These are phyloP conservation scores for Bacidia rubella DNA, from an alignment of 495 filamentous ascomycete species.

Conservation along the genomic window DNA sequence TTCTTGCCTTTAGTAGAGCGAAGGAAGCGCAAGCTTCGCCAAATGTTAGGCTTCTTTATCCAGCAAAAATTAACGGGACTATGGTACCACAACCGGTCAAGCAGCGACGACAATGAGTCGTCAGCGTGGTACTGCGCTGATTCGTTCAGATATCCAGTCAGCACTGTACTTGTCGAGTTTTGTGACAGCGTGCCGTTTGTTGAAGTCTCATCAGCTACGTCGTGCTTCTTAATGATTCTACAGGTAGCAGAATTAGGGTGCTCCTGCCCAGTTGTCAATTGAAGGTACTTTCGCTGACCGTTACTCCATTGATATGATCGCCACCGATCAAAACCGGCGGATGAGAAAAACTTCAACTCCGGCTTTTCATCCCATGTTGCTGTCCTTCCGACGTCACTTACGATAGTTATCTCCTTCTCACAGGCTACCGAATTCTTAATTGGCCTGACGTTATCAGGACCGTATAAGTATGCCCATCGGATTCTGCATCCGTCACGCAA, in stretches of 20 bases:
- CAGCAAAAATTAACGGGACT: neutral
- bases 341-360: neutral
- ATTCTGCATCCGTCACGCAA: neutral
- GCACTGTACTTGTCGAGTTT: neutral
- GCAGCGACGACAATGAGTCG: neutral
- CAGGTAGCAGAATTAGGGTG: too few species aligned
- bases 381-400: neutral
- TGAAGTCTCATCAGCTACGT: neutral
- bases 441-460: neutral
- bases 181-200: neutral
- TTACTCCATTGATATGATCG: neutral
- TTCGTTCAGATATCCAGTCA: neutral
- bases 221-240: too few species aligned
- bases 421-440: neutral
- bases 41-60: neutral
- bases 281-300: neutral
- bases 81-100: neutral
- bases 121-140: neutral
- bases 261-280: neutral
- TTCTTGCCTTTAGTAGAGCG: neutral
- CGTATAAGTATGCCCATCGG: neutral
- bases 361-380: neutral
- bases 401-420: neutral
- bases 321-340: neutral
- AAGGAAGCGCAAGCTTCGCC: neutral